Base-by-base conservation (phyloP, 1,284 basidiomycete species). In the Tremellales sp. region DNA sequence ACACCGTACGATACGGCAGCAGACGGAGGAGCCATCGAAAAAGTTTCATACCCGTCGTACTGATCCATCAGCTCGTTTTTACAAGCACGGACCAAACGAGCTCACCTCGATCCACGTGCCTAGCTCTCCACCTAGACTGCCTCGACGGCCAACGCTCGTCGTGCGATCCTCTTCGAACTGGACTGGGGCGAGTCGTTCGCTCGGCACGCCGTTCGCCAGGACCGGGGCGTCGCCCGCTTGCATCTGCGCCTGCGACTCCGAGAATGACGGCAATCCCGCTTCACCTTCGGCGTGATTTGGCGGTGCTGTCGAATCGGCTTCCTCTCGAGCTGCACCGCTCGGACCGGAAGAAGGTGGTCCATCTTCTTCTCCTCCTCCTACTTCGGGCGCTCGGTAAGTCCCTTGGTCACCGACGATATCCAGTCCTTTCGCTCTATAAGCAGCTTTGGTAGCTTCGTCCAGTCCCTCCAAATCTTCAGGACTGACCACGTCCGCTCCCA, bases 31-130 rank as follows among this genome's bases (percentile, higher is more conserved):
- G 70, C 65, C 4, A 67, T 57, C 2, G 68, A 72, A 50, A 76
- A 76, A 2, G 67, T 70, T 51, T 76, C 74, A 52, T 75, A 76
- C 1, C 74, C 74, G 51, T 76, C 74, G 45, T 71, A 73, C 64
- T 75, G 40, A n/a, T n/a, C 41, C 15, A 42, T 43, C 23, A 31
- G 50, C n/a, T 23, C 31, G 6, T 43, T 17, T n/a, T 6, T 11
- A 42, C 29, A 33, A 33, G n/a, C 29, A n/a, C n/a, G 29, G 29
- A n/a, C 10, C 29, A 21, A 19, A 26, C 23, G 25, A n/a, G 54
- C 65, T 57, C 55, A 72, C 69, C 62, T 72, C 70, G 23, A 67
- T 42, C 70, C 70, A 72, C 2, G 64, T 67, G 3, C 60, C 65
- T 8, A 72, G 56, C 40, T 72, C 68, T 19, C 68, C 67, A 10